Evolutionary conservation across 345 rosid species (phyloP).

Genomic region (Eucalyptus rudis): DNA sequence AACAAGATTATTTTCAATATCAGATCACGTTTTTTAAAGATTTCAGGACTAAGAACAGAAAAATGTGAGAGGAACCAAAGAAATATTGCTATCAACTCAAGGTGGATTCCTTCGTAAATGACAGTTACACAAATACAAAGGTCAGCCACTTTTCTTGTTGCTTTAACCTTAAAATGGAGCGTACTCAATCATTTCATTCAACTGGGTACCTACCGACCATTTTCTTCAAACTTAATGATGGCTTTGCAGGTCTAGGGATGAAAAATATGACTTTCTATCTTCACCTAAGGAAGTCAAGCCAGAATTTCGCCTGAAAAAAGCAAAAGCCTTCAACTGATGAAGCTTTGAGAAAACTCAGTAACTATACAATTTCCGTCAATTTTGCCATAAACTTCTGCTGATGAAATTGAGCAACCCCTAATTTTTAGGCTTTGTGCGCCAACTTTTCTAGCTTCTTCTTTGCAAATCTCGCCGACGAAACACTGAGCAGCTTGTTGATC

Average conservation of each 20-base stretch:
- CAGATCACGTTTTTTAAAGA: background rate
- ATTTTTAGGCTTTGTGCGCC: too few species aligned
- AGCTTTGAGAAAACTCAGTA: too few species aligned
- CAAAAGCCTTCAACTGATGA: too few species aligned
- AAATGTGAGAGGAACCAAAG: background rate
- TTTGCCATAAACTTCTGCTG: too few species aligned
- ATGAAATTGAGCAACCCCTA: too few species aligned
- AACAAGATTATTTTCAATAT: background rate
- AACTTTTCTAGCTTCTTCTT: too few species aligned
- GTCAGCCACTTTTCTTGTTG: background rate
- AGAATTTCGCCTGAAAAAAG: background rate
- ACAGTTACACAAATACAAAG: background rate
- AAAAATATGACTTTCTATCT: background rate
- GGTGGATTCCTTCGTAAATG: background rate
- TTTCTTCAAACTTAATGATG: background rate
- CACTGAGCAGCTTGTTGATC: too few species aligned
- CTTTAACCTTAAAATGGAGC: background rate
- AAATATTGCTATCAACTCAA: background rate
- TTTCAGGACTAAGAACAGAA: background rate
- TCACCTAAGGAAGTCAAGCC: conserved; percentile 1
- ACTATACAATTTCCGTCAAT: too few species aligned
- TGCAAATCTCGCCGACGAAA: too few species aligned
- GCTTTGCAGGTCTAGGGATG: background rate
- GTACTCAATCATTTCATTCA: background rate
- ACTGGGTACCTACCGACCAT: background rate